Conservation (phyloP, 306 rosid species). For the Gleditsia sinensis region DNA sequence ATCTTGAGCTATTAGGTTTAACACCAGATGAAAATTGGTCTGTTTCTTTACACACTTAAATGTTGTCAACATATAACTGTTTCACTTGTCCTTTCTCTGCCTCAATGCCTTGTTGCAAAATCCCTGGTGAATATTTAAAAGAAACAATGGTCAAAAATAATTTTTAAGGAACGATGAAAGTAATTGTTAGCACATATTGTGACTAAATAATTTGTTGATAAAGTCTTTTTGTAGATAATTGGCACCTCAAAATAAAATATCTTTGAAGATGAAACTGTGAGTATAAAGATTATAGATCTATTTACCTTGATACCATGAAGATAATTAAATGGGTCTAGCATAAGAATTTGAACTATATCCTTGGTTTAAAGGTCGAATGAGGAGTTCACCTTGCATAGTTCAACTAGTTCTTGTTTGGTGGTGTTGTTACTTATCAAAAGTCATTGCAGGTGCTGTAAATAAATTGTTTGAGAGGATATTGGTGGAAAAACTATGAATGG, state of each 20-base stretch:
- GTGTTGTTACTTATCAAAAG: background rate
- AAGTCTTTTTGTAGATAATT: background rate
- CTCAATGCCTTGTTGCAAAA: background rate
- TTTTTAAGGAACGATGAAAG: background rate
- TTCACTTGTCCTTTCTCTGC: background rate
- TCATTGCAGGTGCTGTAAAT: background rate
- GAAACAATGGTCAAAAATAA: background rate
- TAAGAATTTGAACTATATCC: background rate
- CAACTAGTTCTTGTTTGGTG: background rate
- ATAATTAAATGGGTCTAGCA: background rate
- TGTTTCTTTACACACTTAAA: background rate
- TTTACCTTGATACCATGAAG: too few relatives aligned
- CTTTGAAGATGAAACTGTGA: background rate
- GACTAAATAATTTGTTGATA: background rate
- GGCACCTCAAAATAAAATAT: background rate
- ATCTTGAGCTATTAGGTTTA: background rate
- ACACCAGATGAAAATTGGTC: background rate
- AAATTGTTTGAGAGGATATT: background rate
- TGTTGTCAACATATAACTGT: background rate
- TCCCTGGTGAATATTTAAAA: background rate
- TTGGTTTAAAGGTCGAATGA: background rate
- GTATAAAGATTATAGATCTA: background rate
- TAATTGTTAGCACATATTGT: background rate
- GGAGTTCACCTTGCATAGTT: background rate
- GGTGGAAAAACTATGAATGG: background rate